These are phyloP conservation scores for Geosiphon pyriformis DNA, from an alignment of 192 early-diverging fungal genomes.

Conservation along the genomic window DNA sequence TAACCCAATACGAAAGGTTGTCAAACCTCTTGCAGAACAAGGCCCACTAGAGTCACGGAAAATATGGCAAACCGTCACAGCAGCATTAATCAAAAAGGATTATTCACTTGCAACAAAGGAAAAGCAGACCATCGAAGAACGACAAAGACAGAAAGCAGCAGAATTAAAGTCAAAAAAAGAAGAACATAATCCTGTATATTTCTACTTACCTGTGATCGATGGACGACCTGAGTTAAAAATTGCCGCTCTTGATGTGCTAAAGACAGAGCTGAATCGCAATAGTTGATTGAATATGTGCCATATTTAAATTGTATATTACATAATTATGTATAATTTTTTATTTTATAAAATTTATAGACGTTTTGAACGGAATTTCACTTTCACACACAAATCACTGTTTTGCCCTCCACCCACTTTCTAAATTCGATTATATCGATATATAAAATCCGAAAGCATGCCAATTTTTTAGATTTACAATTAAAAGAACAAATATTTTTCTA, in stretches of 20 bases:
- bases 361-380: too few relatives aligned
- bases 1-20: slow-evolving; percentile 41
- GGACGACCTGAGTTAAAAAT: slow-evolving; percentile 45
- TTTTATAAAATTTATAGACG: too few relatives aligned
- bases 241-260: not conserved
- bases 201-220: slow-evolving; percentile 44
- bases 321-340: too few relatives aligned
- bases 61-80: slow-evolving; percentile 58
- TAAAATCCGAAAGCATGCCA: too few relatives aligned
- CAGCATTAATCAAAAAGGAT: slow-evolving; percentile 51
- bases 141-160: slow-evolving; percentile 48
- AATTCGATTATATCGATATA: too few relatives aligned
- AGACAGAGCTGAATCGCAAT: not conserved
- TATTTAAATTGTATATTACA: too few relatives aligned
- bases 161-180: slow-evolving; percentile 42
- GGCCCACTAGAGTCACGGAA: slow-evolving; percentile 56
- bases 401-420: too few relatives aligned
- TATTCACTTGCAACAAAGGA: slow-evolving; percentile 55
- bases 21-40: slow-evolving; percentile 55
- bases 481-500: too few relatives aligned
- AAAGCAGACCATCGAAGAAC: slow-evolving; percentile 65
- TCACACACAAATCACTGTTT: too few relatives aligned
- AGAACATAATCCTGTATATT: slow-evolving; percentile 52
- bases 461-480: too few relatives aligned
- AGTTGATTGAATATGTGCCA: too few relatives aligned